Base-by-base conservation (phyloP, 805 yeast species). In the Wickerhamiella allomyrinae region DNA sequence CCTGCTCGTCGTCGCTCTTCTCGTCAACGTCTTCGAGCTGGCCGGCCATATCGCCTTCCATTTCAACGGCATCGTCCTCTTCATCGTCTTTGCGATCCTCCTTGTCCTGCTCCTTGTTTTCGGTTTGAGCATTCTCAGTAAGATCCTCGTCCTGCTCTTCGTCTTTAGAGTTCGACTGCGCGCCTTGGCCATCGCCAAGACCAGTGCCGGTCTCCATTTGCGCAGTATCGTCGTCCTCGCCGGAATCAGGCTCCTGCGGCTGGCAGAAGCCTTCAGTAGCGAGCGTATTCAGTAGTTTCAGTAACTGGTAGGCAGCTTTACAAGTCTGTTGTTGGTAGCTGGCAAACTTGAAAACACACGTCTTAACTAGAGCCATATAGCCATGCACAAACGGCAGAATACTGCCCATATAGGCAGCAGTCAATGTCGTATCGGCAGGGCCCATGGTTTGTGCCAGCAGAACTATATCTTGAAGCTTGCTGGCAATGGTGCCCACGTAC, bases 41-140 rank as follows among this genome's bases (percentile, higher is more conserved):
- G 42, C 98, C 98, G 20, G 91, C 95, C 94, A 91, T 84, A 53
- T 91, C 97, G 27, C 96, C 95, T 53, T 87, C 94, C 57, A 87
- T 82, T 39, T 85, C 94, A 37, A 83, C 86, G 5, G 96, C 96
- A 57, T 85, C 85, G 48, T 84, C 85, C 40, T 85, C 75, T 7
- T 76, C 78, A n/a, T 79, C 79, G 8, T 76, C 51, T 17, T 50
- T 50, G 7, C 48, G 49, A 14, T 1, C 63, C 65, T 11, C 55
- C 54, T 20, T 55, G 19, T 67, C 65, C 21, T 74, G 70, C 5
- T 76, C 73, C n/a, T 76, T 70, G 29, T 86, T 87, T 40, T 78
- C 74, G 49, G 83, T 79, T 23, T 79, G 62, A 15, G 74, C 76
- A 46, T 73, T 70, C 55, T 86, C 95, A 4, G 79, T 67, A 39